Conservation (phyloP, 2,329 filamentous ascomycete genomes). For the Fonsecaea erecta region DNA sequence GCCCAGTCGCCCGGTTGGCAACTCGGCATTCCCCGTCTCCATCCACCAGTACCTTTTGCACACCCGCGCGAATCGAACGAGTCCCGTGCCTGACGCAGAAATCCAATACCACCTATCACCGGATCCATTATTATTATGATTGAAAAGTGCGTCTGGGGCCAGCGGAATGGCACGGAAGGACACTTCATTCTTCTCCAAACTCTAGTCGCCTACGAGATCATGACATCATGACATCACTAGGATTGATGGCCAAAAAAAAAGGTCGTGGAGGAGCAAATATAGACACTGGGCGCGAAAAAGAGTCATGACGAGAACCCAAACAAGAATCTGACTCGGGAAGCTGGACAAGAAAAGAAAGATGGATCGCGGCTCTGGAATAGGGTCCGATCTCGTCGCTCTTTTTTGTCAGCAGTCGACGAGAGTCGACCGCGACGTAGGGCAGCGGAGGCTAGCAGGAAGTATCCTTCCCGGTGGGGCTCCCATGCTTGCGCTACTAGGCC, state of each 20-base stretch:
- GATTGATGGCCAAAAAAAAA: too few relatives aligned
- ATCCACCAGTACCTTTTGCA: background rate
- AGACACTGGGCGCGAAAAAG: background rate
- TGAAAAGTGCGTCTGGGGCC: background rate
- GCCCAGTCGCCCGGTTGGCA: background rate
- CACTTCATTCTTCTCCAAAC: background rate
- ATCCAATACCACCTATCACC: background rate
- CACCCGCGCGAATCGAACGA: background rate
- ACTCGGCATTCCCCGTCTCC: background rate
- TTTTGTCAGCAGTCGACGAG: background rate
- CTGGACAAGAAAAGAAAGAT: background rate
- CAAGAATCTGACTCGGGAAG: background rate
- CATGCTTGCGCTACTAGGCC: too few relatives aligned
- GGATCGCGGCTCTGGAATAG: background rate
- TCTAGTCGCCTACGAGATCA: background rate
- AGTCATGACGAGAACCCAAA: background rate
- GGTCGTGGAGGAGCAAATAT: too few relatives aligned
- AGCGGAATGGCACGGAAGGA: constrained; percentile 2
- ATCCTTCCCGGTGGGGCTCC: background rate
- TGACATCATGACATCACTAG: background rate
- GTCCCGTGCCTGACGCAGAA: background rate
- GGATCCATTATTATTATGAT: background rate
- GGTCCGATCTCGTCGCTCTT: background rate
- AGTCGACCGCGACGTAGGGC: background rate
- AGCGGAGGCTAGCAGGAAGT: background rate